These are phyloP conservation scores for Mortierella sp. DNA, from an alignment of 371 early-diverging fungal genomes.

Conservation along the genomic window DNA sequence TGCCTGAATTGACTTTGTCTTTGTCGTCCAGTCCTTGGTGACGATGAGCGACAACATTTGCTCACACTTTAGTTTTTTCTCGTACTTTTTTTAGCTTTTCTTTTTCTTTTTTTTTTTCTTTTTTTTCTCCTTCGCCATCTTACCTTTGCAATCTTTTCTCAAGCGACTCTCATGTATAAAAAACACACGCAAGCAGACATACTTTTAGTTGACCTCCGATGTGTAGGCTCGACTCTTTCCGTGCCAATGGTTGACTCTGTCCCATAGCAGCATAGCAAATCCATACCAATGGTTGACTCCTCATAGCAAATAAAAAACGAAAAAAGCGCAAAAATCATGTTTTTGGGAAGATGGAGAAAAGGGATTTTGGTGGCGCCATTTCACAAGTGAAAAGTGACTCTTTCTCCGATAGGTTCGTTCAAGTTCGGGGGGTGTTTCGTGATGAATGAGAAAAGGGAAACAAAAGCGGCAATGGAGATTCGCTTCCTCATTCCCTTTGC, in stretches of 20 bases:
- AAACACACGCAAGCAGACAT: neutral
- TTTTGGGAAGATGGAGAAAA: neutral
- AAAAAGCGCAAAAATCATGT: neutral
- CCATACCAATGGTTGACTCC: neutral
- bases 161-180: neutral
- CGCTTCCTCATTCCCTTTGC: neutral
- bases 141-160: neutral
- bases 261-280: neutral
- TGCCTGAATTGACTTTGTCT: neutral
- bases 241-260: neutral
- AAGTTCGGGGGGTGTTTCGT: too few relatives aligned
- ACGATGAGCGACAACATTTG: neutral
- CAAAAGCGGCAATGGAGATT: neutral
- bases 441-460: neutral
- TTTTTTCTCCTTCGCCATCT: neutral
- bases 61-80: neutral
- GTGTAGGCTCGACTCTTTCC: neutral
- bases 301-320: neutral
- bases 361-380: too few relatives aligned
- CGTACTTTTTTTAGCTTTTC: neutral
- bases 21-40: neutral
- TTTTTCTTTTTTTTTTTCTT: constrained; percentile 13
- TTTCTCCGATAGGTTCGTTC: too few relatives aligned
- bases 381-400: too few relatives aligned
- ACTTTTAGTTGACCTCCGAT: neutral